These are phyloP conservation scores for Haberlea rhodopensis DNA, from an alignment of 257 asterid species.

Conservation along the genomic window DNA sequence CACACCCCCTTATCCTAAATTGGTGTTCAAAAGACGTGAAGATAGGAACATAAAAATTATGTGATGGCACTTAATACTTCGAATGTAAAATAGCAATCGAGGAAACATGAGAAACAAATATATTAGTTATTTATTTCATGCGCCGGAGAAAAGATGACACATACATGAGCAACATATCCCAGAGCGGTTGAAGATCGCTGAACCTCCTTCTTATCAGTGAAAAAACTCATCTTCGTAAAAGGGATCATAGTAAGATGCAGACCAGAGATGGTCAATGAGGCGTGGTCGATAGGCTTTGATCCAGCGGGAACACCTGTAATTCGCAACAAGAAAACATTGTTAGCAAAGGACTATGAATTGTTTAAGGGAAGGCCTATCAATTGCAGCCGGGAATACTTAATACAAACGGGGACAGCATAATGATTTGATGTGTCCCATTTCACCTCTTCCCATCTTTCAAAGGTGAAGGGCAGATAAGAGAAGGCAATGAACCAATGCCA, in stretches of 20 bases:
- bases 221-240: constrained; percentile 89
- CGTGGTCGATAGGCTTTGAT: constrained; percentile 67
- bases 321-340: constrained; percentile 10
- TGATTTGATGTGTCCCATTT: constrained; percentile 15
- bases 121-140: constrained; percentile 18
- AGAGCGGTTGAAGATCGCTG: constrained; percentile 94
- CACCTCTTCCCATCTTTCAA: neutral
- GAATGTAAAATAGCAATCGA: constrained; percentile 17
- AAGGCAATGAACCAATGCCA: neutral
- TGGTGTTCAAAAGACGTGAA: neutral
- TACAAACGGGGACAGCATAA: constrained; percentile 20
- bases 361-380: neutral
- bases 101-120: constrained; percentile 11
- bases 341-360: constrained; percentile 9
- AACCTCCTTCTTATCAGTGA: constrained; percentile 95
- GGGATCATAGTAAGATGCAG: constrained; percentile 80
- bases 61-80: constrained; percentile 12
- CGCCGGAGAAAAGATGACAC: constrained; percentile 37
- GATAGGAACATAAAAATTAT: constrained; percentile 15
- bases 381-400: constrained; percentile 11
- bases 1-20: neutral
- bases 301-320: constrained; percentile 62
- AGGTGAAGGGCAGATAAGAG: neutral
- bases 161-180: constrained; percentile 92
- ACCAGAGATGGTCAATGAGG: constrained; percentile 81